These are phyloP conservation scores for Coriolopsis trogii DNA, from an alignment of 1,284 basidiomycete genomes.

Conservation along the genomic window DNA sequence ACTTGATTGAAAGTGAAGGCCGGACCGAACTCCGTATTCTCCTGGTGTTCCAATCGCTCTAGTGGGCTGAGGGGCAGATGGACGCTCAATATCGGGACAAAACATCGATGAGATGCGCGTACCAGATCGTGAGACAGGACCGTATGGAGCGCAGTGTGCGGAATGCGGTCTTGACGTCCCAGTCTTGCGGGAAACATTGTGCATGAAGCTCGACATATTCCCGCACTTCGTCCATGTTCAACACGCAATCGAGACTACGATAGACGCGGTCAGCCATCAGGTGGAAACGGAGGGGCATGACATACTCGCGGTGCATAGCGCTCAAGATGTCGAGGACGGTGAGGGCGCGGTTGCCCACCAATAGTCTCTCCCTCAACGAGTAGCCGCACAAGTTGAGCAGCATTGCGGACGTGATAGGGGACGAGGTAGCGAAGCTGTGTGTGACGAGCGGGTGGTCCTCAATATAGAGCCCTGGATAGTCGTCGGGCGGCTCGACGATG, in stretches of 20 bases:
- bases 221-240: slow-evolving; percentile 1
- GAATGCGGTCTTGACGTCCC: not conserved
- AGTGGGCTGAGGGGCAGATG: not conserved
- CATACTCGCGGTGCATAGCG: not conserved
- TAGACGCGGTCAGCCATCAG: not conserved
- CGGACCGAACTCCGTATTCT: slow-evolving; percentile 1
- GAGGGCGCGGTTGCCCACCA: not conserved
- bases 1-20: not conserved
- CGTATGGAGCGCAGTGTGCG: not conserved
- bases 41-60: not conserved
- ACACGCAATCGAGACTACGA: not conserved
- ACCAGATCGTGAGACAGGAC: not conserved
- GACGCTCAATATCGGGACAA: not conserved
- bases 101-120: too few relatives aligned
- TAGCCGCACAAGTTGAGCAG: not conserved
- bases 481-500: not conserved
- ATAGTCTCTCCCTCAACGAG: not conserved
- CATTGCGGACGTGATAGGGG: slow-evolving; percentile 1
- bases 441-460: slow-evolving; percentile 7
- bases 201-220: not conserved
- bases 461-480: slow-evolving; percentile 4
- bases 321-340: not conserved
- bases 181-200: not conserved
- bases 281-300: not conserved
- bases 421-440: slow-evolving; percentile 4